Percentiles rank a stretch among this genome's conserved stretches.
phyloP scores from a whole-genome alignment of 192 early-diverging fungal genomes.

The Obelidium mucronatum region DNA sequence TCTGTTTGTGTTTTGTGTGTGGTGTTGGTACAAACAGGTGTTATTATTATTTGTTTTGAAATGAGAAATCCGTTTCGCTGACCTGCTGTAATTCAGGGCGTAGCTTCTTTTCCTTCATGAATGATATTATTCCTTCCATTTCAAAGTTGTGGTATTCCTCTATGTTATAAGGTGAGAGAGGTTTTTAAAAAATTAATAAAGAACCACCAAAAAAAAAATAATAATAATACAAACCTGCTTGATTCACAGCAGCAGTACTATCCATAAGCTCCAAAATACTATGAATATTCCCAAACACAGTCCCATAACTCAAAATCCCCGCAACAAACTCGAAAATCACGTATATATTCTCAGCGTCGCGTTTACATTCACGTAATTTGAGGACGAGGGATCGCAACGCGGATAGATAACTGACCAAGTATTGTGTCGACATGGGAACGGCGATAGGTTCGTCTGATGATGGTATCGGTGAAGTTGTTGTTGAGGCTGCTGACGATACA shows the following conservation, averaged over 20 bases:
- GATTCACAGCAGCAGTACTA: slow-evolving; percentile 39
- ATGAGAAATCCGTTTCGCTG: too few species aligned
- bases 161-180: background rate
- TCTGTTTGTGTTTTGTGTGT: slow-evolving; percentile 10
- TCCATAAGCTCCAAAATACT: slow-evolving; percentile 46
- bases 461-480: background rate
- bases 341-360: slow-evolving; percentile 40
- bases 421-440: slow-evolving; percentile 34
- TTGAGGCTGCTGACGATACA: background rate
- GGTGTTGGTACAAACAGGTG: too few species aligned
- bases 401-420: slow-evolving; percentile 37
- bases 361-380: slow-evolving; percentile 24
- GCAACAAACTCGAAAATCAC: slow-evolving; percentile 43
- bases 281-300: slow-evolving; percentile 47
- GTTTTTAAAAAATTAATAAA: background rate
- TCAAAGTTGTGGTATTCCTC: slow-evolving; percentile 46
- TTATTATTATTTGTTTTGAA: too few species aligned
- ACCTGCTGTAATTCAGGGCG: slow-evolving; percentile 40
- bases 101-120: slow-evolving; percentile 41
- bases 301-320: slow-evolving; percentile 46
- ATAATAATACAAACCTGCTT: slow-evolving; percentile 37
- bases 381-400: slow-evolving; percentile 41
- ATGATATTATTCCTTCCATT: slow-evolving; percentile 37
- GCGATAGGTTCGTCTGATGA: too few species aligned
- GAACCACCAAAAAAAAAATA: too few species aligned